Base-by-base conservation (phyloP, 148 eudicot species). In the Chenopodium album region DNA sequence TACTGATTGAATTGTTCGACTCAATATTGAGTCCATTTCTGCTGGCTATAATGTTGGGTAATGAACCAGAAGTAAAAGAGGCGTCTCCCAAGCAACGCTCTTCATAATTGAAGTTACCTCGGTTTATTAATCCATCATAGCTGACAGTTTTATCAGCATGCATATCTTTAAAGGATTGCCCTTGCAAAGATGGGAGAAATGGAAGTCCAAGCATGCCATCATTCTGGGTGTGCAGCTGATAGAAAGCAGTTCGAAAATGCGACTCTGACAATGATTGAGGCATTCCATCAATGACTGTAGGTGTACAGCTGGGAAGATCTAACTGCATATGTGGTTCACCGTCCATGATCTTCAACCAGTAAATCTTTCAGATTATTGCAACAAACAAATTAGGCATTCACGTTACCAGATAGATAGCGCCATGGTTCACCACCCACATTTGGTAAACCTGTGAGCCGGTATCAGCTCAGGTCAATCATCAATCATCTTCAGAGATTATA, bases 151-250 rank as follows among this genome's bases (percentile, higher is more conserved):
- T 85, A 80, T 79, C 78, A 50, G 78, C 46, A 37, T 76, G 81
- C 76, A 78, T 79, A 82, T 76, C 77, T 68, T 85, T 78, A 41
- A 86, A 26, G 23, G 79, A 76, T 67, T 87, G 90, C 16, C 87
- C 91, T 63, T 84, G 89, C 41, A 80, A 47, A 64, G 84, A 73
- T 9, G 89, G 71, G 76, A 85, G 89, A 16, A 71, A 68, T 22
- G 96, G 94, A 75, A 89, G 84, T 37, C 87, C 91, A 64, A 78
- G 67, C 84, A 89, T 88, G 22, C 80, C 44, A 23, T 89, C 84
- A 78, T 85, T 85, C 67, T 80, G 90, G 78, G 75, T 65, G 73
- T 85, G 84, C 48, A 71, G 65, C 77, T 78, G 88, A 77, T 77
- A 66, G 50, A 79, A 84, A 71, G 77, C 73, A 22, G 90, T 32